Conservation (phyloP, 495 filamentous ascomycete species). For the Aspergillus baeticus region DNA sequence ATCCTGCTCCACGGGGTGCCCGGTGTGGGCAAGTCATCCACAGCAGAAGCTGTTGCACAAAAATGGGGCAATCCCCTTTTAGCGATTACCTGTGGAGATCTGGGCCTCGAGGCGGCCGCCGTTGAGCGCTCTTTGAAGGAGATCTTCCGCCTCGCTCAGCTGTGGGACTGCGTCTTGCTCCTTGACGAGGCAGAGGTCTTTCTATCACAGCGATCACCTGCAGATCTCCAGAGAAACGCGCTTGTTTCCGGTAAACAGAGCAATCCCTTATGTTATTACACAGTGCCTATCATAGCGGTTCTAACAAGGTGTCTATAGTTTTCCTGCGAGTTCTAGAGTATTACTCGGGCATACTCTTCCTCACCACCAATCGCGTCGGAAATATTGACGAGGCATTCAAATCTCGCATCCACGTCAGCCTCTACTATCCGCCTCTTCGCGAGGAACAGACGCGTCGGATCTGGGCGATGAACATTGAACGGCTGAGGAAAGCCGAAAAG, state of each 20-base stretch:
- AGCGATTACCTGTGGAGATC: too few species aligned
- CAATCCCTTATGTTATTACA: too few species aligned
- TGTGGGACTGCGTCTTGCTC: constrained; percentile 51
- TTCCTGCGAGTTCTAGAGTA: constrained; percentile 60
- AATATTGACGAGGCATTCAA: constrained; percentile 51
- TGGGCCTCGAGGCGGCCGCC: too few species aligned
- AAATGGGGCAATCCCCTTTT: too few species aligned
- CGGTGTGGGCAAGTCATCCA: too few species aligned
- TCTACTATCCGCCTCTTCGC: constrained; percentile 3
- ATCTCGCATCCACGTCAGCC: constrained; percentile 44
- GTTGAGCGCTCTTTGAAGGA: constrained; percentile 31
- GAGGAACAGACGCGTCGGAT: constrained; percentile 13
- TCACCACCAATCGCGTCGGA: constrained; percentile 43
- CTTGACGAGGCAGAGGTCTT: constrained; percentile 60
- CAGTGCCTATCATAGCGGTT: too few species aligned
- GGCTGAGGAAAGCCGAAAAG: constrained; percentile 2
- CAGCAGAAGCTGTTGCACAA: too few species aligned
- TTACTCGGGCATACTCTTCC: constrained; percentile 44
- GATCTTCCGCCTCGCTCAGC: constrained; percentile 38
- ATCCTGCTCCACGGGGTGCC: too few species aligned
- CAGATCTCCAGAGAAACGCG: constrained; percentile 48
- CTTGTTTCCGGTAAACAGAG: constrained; percentile 32
- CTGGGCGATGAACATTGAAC: constrained; percentile 36
- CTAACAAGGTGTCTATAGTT: constrained; percentile 22
- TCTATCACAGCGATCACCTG: constrained; percentile 39